Evolutionary conservation across 2,329 filamentous ascomycete species (phyloP).

Genomic region (Xylaria sp.): DNA sequence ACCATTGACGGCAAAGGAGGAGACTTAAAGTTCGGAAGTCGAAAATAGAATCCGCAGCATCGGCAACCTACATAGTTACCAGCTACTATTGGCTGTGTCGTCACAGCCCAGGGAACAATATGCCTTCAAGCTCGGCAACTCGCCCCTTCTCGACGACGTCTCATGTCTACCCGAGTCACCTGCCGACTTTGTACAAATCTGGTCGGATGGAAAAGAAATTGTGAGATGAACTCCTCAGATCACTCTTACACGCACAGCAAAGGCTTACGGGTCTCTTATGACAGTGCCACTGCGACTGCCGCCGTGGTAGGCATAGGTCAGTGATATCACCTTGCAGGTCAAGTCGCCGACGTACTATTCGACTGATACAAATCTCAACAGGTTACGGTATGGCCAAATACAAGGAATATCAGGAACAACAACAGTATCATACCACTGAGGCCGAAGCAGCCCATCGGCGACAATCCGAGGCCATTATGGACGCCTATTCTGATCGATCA

Average conservation of each 20-base stretch:
- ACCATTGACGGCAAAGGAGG: not conserved
- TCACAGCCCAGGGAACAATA: constrained; percentile 16
- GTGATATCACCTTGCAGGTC: constrained; percentile 12
- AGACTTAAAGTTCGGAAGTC: not conserved
- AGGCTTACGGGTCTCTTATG: constrained; percentile 37
- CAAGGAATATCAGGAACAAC: constrained; percentile 44
- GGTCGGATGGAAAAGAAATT: constrained; percentile 47
- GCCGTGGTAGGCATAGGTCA: constrained; percentile 52
- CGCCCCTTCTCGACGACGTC: constrained; percentile 48
- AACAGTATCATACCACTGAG: constrained; percentile 46
- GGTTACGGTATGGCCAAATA: constrained; percentile 50
- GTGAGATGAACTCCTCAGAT: constrained; percentile 21
- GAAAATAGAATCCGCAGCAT: not conserved
- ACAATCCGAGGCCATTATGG: constrained; percentile 56
- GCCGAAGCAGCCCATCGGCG: constrained; percentile 49
- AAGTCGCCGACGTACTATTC: constrained; percentile 12
- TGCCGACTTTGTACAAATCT: constrained; percentile 47
- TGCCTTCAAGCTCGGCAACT: constrained; percentile 33
- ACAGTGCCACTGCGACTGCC: constrained; percentile 49
- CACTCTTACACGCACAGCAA: not conserved
- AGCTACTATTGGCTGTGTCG: not conserved
- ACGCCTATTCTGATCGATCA: constrained; percentile 62
- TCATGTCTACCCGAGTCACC: constrained; percentile 47
- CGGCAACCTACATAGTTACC: not conserved
- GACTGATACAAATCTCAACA: constrained; percentile 21